Conservation (phyloP, 257 asterid species). For the Solanum paucissectum region DNA sequence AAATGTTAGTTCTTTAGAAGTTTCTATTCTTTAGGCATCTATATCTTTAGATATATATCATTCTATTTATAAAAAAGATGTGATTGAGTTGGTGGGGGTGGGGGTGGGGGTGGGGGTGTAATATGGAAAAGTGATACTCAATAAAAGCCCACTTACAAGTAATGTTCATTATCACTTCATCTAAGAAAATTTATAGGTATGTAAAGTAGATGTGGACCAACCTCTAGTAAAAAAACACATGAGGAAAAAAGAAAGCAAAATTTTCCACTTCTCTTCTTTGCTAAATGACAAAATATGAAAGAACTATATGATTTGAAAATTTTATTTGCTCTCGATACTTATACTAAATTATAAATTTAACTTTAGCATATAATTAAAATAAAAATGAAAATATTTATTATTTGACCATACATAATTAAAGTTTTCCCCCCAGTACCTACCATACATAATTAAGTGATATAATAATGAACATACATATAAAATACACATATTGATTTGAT, state of each 20-base stretch:
- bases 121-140: background rate
- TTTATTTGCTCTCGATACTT: background rate
- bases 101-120: background rate
- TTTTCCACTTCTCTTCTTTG: background rate
- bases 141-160: conserved; percentile 13
- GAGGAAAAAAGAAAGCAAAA: background rate
- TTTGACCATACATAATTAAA: background rate
- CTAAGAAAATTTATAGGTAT: background rate
- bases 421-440: too few species aligned
- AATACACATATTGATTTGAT: background rate
- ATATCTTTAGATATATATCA: background rate
- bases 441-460: background rate
- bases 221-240: background rate
- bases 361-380: background rate
- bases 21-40: conserved; percentile 2
- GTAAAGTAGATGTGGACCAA: conserved; percentile 16
- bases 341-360: background rate
- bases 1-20: background rate
- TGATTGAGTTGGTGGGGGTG: background rate
- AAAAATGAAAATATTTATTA: background rate
- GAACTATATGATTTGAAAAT: background rate
- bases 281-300: background rate
- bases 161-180: conserved; percentile 9
- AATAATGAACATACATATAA: background rate
- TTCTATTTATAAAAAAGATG: background rate